Evolutionary conservation across 2,329 filamentous ascomycete genomes (phyloP).

Genomic region (Chrysoporthe deuterocubensis): DNA sequence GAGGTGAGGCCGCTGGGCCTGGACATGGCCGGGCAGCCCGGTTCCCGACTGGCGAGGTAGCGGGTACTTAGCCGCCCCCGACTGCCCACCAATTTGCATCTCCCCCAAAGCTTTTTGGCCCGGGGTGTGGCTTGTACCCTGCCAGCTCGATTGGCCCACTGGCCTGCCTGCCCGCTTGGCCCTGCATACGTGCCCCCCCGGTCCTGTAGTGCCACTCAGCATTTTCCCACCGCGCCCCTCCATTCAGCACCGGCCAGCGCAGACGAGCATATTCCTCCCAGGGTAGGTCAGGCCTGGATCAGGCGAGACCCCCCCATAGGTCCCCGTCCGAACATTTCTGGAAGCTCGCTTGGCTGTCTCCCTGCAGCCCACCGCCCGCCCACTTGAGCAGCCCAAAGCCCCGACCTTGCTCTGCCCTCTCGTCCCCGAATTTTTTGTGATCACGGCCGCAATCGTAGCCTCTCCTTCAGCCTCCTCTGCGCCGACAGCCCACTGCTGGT

Average conservation of each 20-base stretch:
- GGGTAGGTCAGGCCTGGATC: no score
- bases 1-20: no score
- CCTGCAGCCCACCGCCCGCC: conserved; percentile 23
- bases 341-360: conserved; percentile 24
- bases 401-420: conserved; percentile 21
- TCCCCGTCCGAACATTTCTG: conserved; percentile 24
- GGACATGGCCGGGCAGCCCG: not conserved
- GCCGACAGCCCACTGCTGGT: conserved; percentile 12
- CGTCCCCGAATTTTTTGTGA: conserved; percentile 29
- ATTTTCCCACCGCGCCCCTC: conserved; percentile 18
- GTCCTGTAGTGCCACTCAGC: conserved; percentile 24
- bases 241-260: conserved; percentile 21
- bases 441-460: conserved; percentile 15
- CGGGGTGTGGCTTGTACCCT: conserved; percentile 21
- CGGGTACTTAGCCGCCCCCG: conserved; percentile 13
- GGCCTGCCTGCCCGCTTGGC: not conserved
- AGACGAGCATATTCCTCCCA: not conserved
- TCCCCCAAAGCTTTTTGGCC: conserved; percentile 27
- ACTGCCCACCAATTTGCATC: conserved; percentile 26
- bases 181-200: conserved; percentile 8
- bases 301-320: not conserved
- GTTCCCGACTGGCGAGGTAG: conserved; percentile 18
- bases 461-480: conserved; percentile 12
- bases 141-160: conserved; percentile 15
- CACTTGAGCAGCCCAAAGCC: conserved; percentile 21